These are phyloP conservation scores for Naumovozyma baii DNA, from an alignment of 805 yeast species.

Conservation along the genomic window DNA sequence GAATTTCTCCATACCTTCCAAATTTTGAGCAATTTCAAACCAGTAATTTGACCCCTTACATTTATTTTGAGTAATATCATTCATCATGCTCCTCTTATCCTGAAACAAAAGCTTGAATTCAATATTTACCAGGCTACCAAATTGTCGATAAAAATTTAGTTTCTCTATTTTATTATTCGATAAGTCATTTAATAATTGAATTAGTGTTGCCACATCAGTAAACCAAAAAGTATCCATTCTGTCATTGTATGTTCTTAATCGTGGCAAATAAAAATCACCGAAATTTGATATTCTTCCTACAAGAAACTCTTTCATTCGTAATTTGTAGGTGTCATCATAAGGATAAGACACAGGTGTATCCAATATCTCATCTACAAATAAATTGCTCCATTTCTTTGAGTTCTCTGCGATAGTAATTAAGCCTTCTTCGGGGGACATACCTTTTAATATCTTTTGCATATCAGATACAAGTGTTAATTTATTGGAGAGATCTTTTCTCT, in stretches of 20 bases:
- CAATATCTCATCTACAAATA: conserved; percentile 18
- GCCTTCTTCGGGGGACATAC: background rate
- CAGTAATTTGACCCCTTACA: conserved; percentile 17
- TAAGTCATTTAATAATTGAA: conserved; percentile 14
- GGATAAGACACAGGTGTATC: conserved; percentile 26
- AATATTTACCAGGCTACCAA: conserved; percentile 16
- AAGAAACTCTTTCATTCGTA: conserved; percentile 26
- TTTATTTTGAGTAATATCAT: conserved; percentile 9
- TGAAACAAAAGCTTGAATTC: conserved; percentile 23
- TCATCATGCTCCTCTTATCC: conserved; percentile 17
- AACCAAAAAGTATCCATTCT: conserved; percentile 1
- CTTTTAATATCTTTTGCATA: conserved; percentile 12
- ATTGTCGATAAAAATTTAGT: conserved; percentile 14
- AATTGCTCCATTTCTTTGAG: conserved; percentile 15
- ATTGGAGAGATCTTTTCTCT: conserved; percentile 16
- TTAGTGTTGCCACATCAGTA: conserved; percentile 14
- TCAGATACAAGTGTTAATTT: conserved; percentile 16
- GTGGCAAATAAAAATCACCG: conserved; percentile 28
- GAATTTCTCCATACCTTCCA: conserved; percentile 15
- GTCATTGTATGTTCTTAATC: conserved; percentile 9
- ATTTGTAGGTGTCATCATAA: conserved; percentile 19
- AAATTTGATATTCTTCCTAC: conserved; percentile 24
- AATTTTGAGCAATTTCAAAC: conserved; percentile 25
- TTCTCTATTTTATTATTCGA: conserved; percentile 19
- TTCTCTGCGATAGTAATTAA: background rate